These are phyloP conservation scores for Dianthus caryophyllus DNA, from an alignment of 148 eudicot species.

Conservation along the genomic window DNA sequence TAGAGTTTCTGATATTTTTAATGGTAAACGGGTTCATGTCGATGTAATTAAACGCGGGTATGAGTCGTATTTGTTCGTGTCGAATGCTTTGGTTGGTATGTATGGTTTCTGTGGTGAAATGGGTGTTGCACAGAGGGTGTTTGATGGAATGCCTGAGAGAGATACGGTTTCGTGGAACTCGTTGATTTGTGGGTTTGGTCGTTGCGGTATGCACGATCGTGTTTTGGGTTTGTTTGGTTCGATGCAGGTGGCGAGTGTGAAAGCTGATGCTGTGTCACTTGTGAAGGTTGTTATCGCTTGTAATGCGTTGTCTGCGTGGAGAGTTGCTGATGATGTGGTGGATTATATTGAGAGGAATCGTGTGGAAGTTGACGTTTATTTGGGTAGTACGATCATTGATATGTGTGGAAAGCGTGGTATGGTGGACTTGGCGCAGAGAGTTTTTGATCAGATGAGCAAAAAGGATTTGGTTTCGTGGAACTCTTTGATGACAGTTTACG, in stretches of 20 bases:
- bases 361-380: slow-evolving; percentile 53
- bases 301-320: slow-evolving; percentile 42
- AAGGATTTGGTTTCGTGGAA: slow-evolving; percentile 71
- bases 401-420: slow-evolving; percentile 53
- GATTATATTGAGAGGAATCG: slow-evolving; percentile 40
- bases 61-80: slow-evolving; percentile 26
- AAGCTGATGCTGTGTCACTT: slow-evolving; percentile 40
- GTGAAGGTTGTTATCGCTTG: slow-evolving; percentile 66
- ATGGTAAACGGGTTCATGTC: slow-evolving; percentile 31
- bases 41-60: slow-evolving; percentile 26
- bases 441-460: slow-evolving; percentile 52
- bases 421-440: slow-evolving; percentile 36
- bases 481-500: slow-evolving; percentile 49
- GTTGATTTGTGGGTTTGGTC: slow-evolving; percentile 54
- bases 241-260: slow-evolving; percentile 42
- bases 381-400: slow-evolving; percentile 65
- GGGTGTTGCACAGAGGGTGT: slow-evolving; percentile 21
- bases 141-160: slow-evolving; percentile 27
- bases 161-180: slow-evolving; percentile 40
- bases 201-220: slow-evolving; percentile 29
- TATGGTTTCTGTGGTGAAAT: slow-evolving; percentile 29
- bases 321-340: slow-evolving; percentile 38
- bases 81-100: slow-evolving; percentile 30
- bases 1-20: slow-evolving; percentile 10
- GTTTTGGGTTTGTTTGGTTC: slow-evolving; percentile 41